Evolutionary conservation across 202 grass and related monocot species (phyloP).

Genomic region (Brachypodium distachyon): DNA sequence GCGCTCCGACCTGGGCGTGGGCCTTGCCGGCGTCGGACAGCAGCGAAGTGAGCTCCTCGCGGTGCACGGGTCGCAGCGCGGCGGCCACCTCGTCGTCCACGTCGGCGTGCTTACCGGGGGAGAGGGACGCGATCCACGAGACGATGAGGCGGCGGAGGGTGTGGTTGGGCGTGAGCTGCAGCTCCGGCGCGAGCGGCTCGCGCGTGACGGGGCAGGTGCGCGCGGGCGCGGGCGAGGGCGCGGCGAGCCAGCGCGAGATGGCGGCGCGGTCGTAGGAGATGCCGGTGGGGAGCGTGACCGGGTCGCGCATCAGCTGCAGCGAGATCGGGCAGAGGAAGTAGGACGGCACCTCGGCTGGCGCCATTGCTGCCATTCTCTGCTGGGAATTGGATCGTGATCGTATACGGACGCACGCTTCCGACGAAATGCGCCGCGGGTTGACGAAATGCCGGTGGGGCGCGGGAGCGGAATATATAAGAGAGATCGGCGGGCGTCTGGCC

Average conservation of each 20-base stretch:
- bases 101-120: background rate
- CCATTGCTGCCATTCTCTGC: background rate
- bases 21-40: constrained; percentile 32
- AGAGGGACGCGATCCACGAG: constrained; percentile 52
- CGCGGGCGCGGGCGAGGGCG: background rate
- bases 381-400: background rate
- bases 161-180: constrained; percentile 77
- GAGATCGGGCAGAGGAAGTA: constrained; percentile 97
- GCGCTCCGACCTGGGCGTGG: constrained; percentile 18
- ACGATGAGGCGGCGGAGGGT: constrained; percentile 89
- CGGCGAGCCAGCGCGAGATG: constrained; percentile 63
- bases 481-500: background rate
- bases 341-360: constrained; percentile 51
- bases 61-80: constrained; percentile 21
- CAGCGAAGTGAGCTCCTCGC: constrained; percentile 29
- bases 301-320: constrained; percentile 86
- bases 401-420: background rate
- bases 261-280: constrained; percentile 81
- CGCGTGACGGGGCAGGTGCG: constrained; percentile 67
- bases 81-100: constrained; percentile 26
- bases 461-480: constrained; percentile 14
- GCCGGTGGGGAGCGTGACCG: constrained; percentile 68
- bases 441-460: constrained; percentile 1
- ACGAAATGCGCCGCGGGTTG: background rate
- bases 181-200: constrained; percentile 24